phyloP scores from a whole-genome alignment of 2,329 filamentous ascomycete species.

The Bipolaris bicolor region DNA sequence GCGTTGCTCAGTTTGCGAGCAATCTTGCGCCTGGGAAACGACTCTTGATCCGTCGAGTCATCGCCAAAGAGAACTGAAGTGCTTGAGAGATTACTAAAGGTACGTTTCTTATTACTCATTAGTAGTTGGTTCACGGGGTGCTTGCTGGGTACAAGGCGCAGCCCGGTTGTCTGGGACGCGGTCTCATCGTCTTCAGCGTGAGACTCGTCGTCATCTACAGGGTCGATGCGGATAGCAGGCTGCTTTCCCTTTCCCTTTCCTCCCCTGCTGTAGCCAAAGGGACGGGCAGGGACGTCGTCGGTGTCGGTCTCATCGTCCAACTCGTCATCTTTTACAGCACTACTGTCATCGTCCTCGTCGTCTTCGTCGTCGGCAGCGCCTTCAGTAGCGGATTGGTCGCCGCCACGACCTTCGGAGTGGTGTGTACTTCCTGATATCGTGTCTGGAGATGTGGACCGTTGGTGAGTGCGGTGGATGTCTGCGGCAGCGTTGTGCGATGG shows the following conservation, averaged over 20 bases:
- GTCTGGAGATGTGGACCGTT: conserved; percentile 27
- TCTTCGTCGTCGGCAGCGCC: conserved; percentile 44
- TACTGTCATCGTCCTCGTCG: conserved; percentile 45
- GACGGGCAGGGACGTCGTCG: conserved; percentile 43
- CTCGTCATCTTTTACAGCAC: conserved; percentile 36
- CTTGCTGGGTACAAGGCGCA: conserved; percentile 33
- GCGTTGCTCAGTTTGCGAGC: conserved; percentile 45
- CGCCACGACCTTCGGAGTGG: conserved; percentile 31
- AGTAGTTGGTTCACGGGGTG: conserved; percentile 36
- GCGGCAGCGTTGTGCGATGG: conserved; percentile 33
- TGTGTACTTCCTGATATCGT: conserved; percentile 28
- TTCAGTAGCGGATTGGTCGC: conserved; percentile 37
- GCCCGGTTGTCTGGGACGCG: conserved; percentile 37
- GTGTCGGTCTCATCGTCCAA: conserved; percentile 46
- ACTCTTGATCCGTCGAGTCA: conserved; percentile 37
- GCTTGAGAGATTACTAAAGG: conserved; percentile 49
- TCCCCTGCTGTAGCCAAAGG: conserved; percentile 39
- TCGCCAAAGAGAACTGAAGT: conserved; percentile 48
- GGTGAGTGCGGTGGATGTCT: conserved; percentile 30
- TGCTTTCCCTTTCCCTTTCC: conserved; percentile 47
- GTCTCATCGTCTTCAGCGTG: conserved; percentile 39
- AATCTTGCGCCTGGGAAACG: conserved; percentile 49
- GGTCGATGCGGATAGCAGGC: conserved; percentile 46
- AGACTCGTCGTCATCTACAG: conserved; percentile 39
- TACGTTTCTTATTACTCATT: conserved; percentile 47